Evolutionary conservation across 306 rosid species (phyloP).

Genomic region (Fragaria iinumae): DNA sequence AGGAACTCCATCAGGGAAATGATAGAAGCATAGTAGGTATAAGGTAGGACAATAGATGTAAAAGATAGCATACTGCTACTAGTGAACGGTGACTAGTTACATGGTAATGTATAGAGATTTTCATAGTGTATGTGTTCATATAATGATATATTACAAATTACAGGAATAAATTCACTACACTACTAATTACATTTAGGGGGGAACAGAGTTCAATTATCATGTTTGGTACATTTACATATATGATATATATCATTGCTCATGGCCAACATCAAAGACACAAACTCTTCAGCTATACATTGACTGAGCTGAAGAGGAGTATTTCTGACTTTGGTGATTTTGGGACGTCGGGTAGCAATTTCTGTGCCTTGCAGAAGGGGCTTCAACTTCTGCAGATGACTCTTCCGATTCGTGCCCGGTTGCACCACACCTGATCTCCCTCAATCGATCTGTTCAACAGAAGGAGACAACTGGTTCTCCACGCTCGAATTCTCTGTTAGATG

Average conservation of each 20-base stretch:
- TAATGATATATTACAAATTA: neutral
- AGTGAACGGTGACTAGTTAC: neutral
- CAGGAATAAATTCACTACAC: neutral
- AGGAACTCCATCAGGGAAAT: constrained; percentile 34
- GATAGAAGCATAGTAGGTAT: constrained; percentile 39
- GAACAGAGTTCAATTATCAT: neutral
- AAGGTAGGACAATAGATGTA: neutral
- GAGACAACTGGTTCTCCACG: too few species aligned
- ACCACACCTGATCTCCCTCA: too few species aligned
- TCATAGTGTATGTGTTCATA: neutral
- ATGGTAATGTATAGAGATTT: neutral
- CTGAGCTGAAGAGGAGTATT: too few species aligned
- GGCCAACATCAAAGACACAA: neutral
- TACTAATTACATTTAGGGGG: neutral
- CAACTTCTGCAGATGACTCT: too few species aligned
- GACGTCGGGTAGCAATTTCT: too few species aligned
- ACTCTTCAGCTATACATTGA: neutral
- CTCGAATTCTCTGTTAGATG: too few species aligned
- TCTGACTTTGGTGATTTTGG: too few species aligned
- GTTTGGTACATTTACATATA: neutral
- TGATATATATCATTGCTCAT: neutral
- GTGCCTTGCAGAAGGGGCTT: too few species aligned
- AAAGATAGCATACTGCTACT: neutral
- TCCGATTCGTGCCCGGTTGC: too few species aligned
- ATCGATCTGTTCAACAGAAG: too few species aligned